Conservation (phyloP, 495 filamentous ascomycete species). For the Hypoxylon lenormandii region DNA sequence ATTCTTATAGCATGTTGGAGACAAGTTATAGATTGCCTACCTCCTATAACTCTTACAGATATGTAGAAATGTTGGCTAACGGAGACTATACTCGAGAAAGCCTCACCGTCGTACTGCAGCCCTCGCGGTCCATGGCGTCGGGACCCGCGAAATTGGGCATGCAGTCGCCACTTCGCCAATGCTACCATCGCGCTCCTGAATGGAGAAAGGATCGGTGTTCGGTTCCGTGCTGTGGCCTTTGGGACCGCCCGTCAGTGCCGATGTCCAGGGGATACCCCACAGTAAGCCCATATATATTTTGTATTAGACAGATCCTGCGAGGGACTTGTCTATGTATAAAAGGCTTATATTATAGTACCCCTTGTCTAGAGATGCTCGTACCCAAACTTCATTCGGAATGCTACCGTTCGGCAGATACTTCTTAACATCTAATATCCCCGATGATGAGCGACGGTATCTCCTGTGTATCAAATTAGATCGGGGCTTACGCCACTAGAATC, state of each 20-base stretch:
- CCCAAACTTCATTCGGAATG: no score
- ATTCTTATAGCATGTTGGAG: no score
- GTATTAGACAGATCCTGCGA: no score
- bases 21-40: no score
- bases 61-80: no score
- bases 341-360: constrained; percentile 5
- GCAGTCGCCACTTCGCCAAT: neutral
- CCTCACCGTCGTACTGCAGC: constrained; percentile 30
- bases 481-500: no score
- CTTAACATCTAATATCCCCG: no score
- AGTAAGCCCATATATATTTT: no score
- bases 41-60: no score
- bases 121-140: constrained; percentile 25
- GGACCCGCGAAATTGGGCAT: constrained; percentile 19
- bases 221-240: constrained; percentile 21
- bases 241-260: neutral
- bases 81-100: neutral
- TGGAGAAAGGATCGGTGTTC: constrained; percentile 32
- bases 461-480: no score
- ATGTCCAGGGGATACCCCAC: neutral
- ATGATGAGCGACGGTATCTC: no score
- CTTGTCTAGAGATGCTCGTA: neutral
- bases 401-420: no score
- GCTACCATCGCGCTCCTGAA: constrained; percentile 5
- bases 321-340: constrained; percentile 9